Conservation (phyloP, 345 rosid genomes). For the Corchorus capsularis region DNA sequence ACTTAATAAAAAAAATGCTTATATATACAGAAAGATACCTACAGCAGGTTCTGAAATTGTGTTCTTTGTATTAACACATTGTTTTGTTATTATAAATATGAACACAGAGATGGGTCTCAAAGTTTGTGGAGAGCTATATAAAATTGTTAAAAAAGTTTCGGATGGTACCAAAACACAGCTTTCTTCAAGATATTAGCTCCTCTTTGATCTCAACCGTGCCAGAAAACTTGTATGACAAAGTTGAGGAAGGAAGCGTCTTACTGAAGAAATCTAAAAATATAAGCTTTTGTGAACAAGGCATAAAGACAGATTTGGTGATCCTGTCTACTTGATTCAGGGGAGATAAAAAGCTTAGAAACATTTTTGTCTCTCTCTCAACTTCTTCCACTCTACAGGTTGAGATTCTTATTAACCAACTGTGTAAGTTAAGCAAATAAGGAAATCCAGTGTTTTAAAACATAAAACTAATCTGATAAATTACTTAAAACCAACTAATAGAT, state of each 20-base stretch:
- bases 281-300: constrained; percentile 26
- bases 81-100: neutral
- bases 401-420: too few species aligned
- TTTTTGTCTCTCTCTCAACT: constrained; percentile 22
- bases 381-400: constrained; percentile 31
- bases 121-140: constrained; percentile 22
- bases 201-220: constrained; percentile 23
- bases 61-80: neutral
- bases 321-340: constrained; percentile 35
- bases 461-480: neutral
- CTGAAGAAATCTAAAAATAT: constrained; percentile 20
- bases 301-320: constrained; percentile 29
- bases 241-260: constrained; percentile 32
- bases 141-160: constrained; percentile 21
- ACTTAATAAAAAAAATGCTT: neutral
- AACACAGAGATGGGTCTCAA: constrained; percentile 31
- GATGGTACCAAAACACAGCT: constrained; percentile 32
- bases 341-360: constrained; percentile 29
- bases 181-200: constrained; percentile 22
- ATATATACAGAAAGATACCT: neutral
- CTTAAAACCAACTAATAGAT: constrained; percentile 27
- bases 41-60: neutral
- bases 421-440: neutral
- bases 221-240: constrained; percentile 26
- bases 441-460: too few species aligned